phyloP scores from a whole-genome alignment of 140 eudicot species.

The Oenanthe javanica region DNA sequence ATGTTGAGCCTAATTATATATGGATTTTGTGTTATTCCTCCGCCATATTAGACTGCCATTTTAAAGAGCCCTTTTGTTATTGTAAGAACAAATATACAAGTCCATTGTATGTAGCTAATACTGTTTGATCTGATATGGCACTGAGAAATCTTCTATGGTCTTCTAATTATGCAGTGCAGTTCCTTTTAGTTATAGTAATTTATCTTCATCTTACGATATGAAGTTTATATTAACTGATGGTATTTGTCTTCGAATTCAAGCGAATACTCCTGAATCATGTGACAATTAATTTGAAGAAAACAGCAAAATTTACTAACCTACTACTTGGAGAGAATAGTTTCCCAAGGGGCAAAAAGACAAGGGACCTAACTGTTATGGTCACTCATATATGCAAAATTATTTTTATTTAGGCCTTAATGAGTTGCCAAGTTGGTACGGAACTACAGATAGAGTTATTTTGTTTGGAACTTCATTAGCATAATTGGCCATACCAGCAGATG shows the following conservation, averaged over 20 bases:
- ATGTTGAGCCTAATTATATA: not conserved
- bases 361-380: not conserved
- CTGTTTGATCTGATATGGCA: not conserved
- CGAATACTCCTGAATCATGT: not conserved
- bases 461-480: not conserved
- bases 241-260: not conserved
- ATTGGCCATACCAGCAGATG: constrained; percentile 4
- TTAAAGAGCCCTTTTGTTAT: not conserved
- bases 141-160: constrained; percentile 7
- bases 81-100: not conserved
- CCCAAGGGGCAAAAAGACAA: not conserved
- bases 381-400: not conserved
- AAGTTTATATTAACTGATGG: not conserved
- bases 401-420: not conserved
- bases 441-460: constrained; percentile 2
- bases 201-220: constrained; percentile 13
- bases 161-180: constrained; percentile 17
- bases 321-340: not conserved
- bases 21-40: constrained; percentile 1
- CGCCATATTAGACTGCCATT: not conserved
- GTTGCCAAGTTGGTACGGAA: not conserved
- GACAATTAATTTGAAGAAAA: not conserved
- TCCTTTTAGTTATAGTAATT: constrained; percentile 23
- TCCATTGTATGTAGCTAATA: not conserved
- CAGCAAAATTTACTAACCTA: not conserved